Evolutionary conservation across 2,329 filamentous ascomycete genomes (phyloP).

Genomic region (Colletotrichum liriopes): DNA sequence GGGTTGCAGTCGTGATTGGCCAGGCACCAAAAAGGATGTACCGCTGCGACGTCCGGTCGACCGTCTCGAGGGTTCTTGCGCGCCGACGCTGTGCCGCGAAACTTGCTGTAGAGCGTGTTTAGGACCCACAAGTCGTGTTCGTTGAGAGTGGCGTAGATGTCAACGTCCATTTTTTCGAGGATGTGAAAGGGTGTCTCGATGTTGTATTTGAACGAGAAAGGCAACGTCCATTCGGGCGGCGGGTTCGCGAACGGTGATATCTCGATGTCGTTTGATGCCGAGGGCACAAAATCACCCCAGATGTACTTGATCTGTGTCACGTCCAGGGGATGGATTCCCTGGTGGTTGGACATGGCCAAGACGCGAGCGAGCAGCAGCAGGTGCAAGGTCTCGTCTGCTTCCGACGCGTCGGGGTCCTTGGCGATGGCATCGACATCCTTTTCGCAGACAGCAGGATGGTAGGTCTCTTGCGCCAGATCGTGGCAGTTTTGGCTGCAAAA

Average conservation of each 20-base stretch:
- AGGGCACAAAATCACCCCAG: conserved; percentile 77
- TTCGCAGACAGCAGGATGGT: conserved; percentile 77
- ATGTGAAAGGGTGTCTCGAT: conserved; percentile 83
- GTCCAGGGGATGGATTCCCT: conserved; percentile 75
- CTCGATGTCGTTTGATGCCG: conserved; percentile 67
- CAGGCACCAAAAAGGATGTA: conserved; percentile 96
- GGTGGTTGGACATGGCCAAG: conserved; percentile 75
- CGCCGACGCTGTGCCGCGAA: conserved; percentile 92
- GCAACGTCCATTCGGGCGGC: conserved; percentile 77
- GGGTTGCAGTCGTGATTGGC: conserved; percentile 98
- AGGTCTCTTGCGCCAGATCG: conserved; percentile 70
- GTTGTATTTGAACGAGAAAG: conserved; percentile 84
- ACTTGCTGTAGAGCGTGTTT: conserved; percentile 94
- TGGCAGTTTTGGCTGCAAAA: conserved; percentile 76
- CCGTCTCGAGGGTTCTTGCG: conserved; percentile 83
- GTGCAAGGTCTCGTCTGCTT: conserved; percentile 74
- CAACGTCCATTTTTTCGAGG: conserved; percentile 87
- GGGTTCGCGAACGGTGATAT: conserved; percentile 69
- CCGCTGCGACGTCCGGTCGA: conserved; percentile 90
- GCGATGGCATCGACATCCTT: conserved; percentile 77
- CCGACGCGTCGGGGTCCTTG: conserved; percentile 73
- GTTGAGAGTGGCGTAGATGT: conserved; percentile 75
- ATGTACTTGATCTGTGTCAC: conserved; percentile 77
- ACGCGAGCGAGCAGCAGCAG: conserved; percentile 74
- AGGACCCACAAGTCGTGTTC: conserved; percentile 85